Conservation (phyloP, 495 filamentous ascomycete genomes). For the Penicillium cataractarum region DNA sequence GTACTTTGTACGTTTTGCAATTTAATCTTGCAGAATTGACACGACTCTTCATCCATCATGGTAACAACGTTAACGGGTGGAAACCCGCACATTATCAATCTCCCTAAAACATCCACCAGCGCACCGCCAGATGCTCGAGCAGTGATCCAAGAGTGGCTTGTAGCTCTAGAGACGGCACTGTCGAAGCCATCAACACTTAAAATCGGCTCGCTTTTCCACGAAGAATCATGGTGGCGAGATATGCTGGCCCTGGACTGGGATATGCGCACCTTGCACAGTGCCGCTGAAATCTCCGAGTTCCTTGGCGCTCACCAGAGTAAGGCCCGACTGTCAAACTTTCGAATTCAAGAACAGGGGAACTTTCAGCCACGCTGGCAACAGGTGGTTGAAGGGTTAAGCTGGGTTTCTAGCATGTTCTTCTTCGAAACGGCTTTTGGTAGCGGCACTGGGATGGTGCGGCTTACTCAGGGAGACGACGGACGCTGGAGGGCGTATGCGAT, state of each 20-base stretch:
- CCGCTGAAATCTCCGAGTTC: conserved; percentile 51
- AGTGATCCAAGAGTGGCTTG: conserved; percentile 45
- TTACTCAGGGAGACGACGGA: conserved; percentile 50
- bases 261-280: conserved; percentile 56
- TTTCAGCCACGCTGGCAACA: conserved; percentile 46
- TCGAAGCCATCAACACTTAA: conserved; percentile 27
- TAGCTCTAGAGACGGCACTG: conserved; percentile 30
- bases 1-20: not conserved
- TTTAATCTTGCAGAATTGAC: not conserved
- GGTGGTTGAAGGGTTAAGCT: conserved; percentile 48
- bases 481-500: conserved; percentile 68
- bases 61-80: conserved; percentile 32
- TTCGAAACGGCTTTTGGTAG: conserved; percentile 56
- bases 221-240: conserved; percentile 65
- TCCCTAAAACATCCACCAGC: conserved; percentile 29
- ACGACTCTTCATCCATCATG: conserved; percentile 12
- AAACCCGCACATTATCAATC: conserved; percentile 38
- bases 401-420: conserved; percentile 56
- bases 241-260: conserved; percentile 64
- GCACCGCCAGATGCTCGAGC: conserved; percentile 27
- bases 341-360: conserved; percentile 47
- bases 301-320: conserved; percentile 43
- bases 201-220: conserved; percentile 49
- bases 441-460: conserved; percentile 59
- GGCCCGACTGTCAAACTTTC: conserved; percentile 35